phyloP scores from a whole-genome alignment of 768 basidiomycete species.

The Coprinellus aureogranulatus region DNA sequence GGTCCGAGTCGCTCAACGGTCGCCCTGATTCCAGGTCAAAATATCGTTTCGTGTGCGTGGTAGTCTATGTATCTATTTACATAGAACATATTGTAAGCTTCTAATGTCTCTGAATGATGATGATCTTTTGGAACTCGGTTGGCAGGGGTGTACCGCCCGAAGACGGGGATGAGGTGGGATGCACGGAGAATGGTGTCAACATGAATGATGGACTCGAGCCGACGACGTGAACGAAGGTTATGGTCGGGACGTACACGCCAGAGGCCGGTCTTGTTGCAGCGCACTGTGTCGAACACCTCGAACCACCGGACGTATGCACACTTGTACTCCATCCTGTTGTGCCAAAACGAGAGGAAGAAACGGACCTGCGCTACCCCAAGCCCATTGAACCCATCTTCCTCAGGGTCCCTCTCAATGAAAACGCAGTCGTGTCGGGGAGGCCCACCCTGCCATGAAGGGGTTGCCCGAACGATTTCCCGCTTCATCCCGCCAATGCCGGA shows the following conservation, averaged over 20 bases:
- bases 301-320: conserved; percentile 34
- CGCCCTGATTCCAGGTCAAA: too few species aligned
- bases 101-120: neutral
- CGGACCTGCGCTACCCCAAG: conserved; percentile 22
- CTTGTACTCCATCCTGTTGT: conserved; percentile 8
- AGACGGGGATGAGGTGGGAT: conserved; percentile 10
- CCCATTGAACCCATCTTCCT: conserved; percentile 18
- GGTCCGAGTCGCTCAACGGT: too few species aligned
- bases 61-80: conserved; percentile 16
- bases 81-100: conserved; percentile 10
- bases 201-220: conserved; percentile 12
- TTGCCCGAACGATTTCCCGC: conserved; percentile 20
- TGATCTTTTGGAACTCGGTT: neutral
- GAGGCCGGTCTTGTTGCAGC: too few species aligned
- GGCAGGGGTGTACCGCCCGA: neutral
- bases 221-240: too few species aligned
- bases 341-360: conserved; percentile 25
- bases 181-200: conserved; percentile 11
- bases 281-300: conserved; percentile 2
- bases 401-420: conserved; percentile 14
- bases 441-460: conserved; percentile 18
- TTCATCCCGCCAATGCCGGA: conserved; percentile 19
- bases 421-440: conserved; percentile 21
- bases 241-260: too few species aligned
- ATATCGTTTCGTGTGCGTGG: conserved; percentile 12